Evolutionary conservation across 2,329 filamentous ascomycete species (phyloP).

Genomic region (Colletotrichum orchidophilum): DNA sequence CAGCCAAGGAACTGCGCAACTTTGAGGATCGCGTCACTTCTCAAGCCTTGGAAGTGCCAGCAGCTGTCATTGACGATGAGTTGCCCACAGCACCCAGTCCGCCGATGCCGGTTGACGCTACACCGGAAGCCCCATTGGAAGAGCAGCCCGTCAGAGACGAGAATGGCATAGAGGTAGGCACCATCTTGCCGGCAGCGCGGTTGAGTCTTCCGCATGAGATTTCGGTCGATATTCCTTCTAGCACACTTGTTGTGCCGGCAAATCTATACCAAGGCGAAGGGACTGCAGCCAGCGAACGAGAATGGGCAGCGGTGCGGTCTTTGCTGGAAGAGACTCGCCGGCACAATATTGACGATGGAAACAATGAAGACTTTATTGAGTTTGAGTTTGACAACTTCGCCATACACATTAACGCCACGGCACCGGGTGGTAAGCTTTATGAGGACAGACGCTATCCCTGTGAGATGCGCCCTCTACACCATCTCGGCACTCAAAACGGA

Average conservation of each 20-base stretch:
- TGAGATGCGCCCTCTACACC: constrained; percentile 66
- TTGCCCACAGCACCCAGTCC: too few relatives aligned
- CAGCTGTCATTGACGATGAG: neutral
- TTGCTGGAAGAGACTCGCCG: constrained; percentile 40
- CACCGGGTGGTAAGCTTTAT: constrained; percentile 35
- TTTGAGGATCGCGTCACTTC: neutral
- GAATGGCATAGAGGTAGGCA: neutral
- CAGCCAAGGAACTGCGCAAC: neutral
- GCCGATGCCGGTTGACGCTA: neutral
- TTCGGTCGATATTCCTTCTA: constrained; percentile 11
- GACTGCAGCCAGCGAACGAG: constrained; percentile 37
- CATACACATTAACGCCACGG: constrained; percentile 57
- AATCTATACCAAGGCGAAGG: constrained; percentile 38
- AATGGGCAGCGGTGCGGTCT: constrained; percentile 43
- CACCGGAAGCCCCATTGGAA: neutral
- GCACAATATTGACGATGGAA: constrained; percentile 8
- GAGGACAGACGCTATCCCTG: constrained; percentile 35
- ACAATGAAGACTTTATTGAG: constrained; percentile 50
- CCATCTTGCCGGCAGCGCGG: neutral
- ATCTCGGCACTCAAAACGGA: constrained; percentile 50
- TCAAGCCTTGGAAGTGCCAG: neutral
- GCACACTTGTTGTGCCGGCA: constrained; percentile 13
- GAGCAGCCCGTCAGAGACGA: neutral
- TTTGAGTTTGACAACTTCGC: constrained; percentile 66
- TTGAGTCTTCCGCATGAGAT: neutral